Evolutionary conservation across 2,329 filamentous ascomycete genomes (phyloP).

Genomic region (Claviceps maximensis): DNA sequence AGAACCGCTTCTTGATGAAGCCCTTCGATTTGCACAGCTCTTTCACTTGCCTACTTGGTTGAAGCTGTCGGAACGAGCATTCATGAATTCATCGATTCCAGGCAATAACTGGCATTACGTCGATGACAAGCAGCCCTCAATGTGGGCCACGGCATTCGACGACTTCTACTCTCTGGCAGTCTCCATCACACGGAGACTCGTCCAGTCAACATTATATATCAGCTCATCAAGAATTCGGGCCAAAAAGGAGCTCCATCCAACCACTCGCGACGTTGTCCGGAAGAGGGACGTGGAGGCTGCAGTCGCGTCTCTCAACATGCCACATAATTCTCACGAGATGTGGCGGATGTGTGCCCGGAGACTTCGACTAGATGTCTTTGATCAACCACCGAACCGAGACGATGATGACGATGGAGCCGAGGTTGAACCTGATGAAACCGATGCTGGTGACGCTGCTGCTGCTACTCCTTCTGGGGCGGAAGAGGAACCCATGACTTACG

Average conservation of each 20-base stretch:
- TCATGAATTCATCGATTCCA: constrained; percentile 57
- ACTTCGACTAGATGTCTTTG: constrained; percentile 33
- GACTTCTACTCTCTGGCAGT: constrained; percentile 60
- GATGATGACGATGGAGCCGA: constrained; percentile 1
- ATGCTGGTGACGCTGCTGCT: background rate
- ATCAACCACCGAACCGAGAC: constrained; percentile 17
- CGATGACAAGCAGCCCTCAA: constrained; percentile 49
- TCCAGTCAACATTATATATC: constrained; percentile 57
- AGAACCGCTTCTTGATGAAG: constrained; percentile 4
- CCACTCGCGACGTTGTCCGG: constrained; percentile 22
- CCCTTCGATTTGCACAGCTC: constrained; percentile 38
- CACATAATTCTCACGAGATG: constrained; percentile 23
- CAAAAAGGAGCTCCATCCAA: constrained; percentile 20
- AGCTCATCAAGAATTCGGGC: constrained; percentile 55
- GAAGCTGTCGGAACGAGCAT: constrained; percentile 48
- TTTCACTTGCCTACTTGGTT: constrained; percentile 50
- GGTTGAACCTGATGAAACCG: constrained; percentile 4
- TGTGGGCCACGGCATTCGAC: constrained; percentile 61
- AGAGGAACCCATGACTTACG: constrained; percentile 25
- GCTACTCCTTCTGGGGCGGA: constrained; percentile 2
- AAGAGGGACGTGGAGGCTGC: constrained; percentile 37
- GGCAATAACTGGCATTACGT: constrained; percentile 56
- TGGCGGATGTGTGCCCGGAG: constrained; percentile 37
- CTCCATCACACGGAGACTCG: constrained; percentile 55
- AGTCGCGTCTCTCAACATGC: constrained; percentile 31